Evolutionary conservation across 2,329 filamentous ascomycete species (phyloP), one percentile per base, ranked within the genome.

Genomic region (Fusarium sp.): DNA sequence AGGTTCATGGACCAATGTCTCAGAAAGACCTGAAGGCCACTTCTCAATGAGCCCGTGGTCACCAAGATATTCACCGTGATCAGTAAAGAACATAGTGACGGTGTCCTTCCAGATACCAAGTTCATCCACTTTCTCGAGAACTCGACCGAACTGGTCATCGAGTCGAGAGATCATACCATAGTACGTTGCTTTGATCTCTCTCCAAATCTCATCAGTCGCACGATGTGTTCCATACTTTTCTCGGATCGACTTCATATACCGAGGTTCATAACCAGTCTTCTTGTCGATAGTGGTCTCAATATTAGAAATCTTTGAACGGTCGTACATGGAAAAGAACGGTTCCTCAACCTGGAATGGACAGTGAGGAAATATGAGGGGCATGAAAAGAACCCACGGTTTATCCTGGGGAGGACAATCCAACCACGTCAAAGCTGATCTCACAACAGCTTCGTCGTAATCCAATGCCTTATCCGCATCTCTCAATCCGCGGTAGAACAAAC

Each of bases 11-110:
- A 80, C 76, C 2, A 85, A 75, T 2, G 77, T 76, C 31, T 84
- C 80, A 0, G 79, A 82, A 0, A 84, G 66, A 5, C 79, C 82
- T 0, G 80, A 82, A 0, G 81, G 82, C 82, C 83, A 84, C 58
- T 85, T 85, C 69, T 85, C 83, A 23, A 85, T 81, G 15, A 84
- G 70, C 0, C 82, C 82, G 53, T 84, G 77, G 52, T 85, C 82
- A 15, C 82, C 83, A 0, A 85, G 77, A 50, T 81, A 85, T 53
- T 85, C 82, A 6, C 82, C 83, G 58, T 83, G 82, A 43, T 83
- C 81, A 0, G 81, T 82, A 55, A 82, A 83, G 66, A 83, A 82
- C 74, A 83, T 77, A 1, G 81, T 82, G 0, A 84, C 75, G 0
- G 81, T 83, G 10, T 77, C 71, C 6, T 80, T 72, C 78, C 80